Evolutionary conservation across 345 rosid genomes (phyloP), one percentile per base, ranked within the genome.

Genomic region (Anacardium occidentale): DNA sequence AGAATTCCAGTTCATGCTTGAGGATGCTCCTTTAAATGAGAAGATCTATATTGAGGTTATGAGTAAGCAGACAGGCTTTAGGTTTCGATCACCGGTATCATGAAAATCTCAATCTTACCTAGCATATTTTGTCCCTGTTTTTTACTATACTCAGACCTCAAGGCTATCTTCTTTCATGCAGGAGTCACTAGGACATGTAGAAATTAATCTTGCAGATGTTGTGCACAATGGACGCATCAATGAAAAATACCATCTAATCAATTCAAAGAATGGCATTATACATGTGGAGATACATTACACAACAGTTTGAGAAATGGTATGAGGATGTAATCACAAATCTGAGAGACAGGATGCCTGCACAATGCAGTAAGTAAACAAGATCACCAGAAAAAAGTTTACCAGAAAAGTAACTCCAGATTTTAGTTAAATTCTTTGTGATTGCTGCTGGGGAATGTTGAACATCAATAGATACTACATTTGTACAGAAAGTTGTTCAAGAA

Each of bases 161-260:
- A 56, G 18, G 24, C 29, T n/a, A 42, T 77, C 55, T 4, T 72
- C 24, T 72, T 17, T 54, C 10, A 8, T 71, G 60, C 42, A 94
- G 98, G 97, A 89, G 79, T 75, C 81, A 13, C 60, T 94, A 64
- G 98, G 98, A 7, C 80, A 85, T 65, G 82, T 86, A n/a, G 90
- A 88, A 32, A 90, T 94, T 71, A 88, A 89, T 24, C 89, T 94
- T 0, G 70, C 44, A 0, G 97, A 94, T 73, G 98, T 94, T 17
- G 88, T 94, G 58, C 75, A 67, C 56, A 94, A 92, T 22, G 97
- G 93, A 53, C 87, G 93, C 40, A 92, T 92, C 76, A 90, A 94
- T 64, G 82, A 92, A 63, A 94, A 85, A 76, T 89, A 87, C 69
- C 86, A 88, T 79, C 82, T 94, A 21, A 85, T 90, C 75, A 85